phyloP scores from a whole-genome alignment of 2,329 filamentous ascomycete genomes.

The Trichothecium roseum region DNA sequence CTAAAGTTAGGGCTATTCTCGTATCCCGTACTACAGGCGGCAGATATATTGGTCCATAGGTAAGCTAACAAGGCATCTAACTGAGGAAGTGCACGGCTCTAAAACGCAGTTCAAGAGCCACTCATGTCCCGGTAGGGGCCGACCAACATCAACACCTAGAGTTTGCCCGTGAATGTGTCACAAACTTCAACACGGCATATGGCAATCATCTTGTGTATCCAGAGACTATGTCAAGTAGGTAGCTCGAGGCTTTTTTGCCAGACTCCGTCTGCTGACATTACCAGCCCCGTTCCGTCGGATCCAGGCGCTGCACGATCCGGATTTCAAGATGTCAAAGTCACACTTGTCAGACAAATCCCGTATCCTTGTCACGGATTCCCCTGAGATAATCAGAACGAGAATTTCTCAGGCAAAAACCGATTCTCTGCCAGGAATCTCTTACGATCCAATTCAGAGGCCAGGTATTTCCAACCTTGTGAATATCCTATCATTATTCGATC shows the following conservation, averaged over 20 bases:
- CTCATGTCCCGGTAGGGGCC: conserved; percentile 92
- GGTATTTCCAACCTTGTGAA: conserved; percentile 83
- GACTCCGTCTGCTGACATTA: neutral
- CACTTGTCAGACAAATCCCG: conserved; percentile 59
- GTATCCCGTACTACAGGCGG: conserved; percentile 91
- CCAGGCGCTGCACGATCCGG: conserved; percentile 77
- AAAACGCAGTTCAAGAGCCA: conserved; percentile 44
- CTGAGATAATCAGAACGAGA: conserved; percentile 55
- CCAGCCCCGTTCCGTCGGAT: conserved; percentile 70
- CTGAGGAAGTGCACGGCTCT: no score
- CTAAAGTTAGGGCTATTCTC: conserved; percentile 88
- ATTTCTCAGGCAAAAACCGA: conserved; percentile 71
- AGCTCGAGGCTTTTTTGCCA: neutral
- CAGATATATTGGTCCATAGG: conserved; percentile 83
- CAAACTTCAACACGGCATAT: conserved; percentile 74
- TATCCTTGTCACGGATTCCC: conserved; percentile 70
- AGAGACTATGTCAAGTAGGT: conserved; percentile 59
- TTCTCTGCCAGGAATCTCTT: conserved; percentile 53
- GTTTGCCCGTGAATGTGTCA: conserved; percentile 77
- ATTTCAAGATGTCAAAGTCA: conserved; percentile 91
- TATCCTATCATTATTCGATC: conserved; percentile 62
- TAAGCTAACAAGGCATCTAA: no score
- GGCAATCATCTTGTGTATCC: conserved; percentile 54
- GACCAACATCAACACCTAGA: conserved; percentile 93
- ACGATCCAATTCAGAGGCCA: conserved; percentile 59